phyloP scores from a whole-genome alignment of 768 basidiomycete species.

The Mycena albidolilacea region DNA sequence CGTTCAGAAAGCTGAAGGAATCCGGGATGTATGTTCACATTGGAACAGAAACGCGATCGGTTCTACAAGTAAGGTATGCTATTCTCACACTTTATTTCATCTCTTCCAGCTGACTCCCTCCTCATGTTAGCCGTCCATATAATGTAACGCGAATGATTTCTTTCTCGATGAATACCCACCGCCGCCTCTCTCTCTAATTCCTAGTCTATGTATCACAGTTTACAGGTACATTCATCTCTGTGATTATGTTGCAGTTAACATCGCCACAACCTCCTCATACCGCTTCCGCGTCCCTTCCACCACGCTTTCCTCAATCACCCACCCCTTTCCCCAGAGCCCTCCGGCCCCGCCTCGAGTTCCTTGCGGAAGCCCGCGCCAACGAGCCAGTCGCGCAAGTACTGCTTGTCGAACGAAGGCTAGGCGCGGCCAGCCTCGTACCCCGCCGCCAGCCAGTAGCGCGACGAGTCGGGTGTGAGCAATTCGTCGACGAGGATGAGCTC shows the following conservation, averaged over 20 bases:
- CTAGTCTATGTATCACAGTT: too few species aligned
- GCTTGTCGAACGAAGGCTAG: slow-evolving; percentile 98
- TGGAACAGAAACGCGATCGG: background rate
- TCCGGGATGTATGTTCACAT: slow-evolving; percentile 14
- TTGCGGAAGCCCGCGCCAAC: slow-evolving; percentile 79
- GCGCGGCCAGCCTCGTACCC: slow-evolving; percentile 80
- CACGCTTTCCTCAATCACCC: slow-evolving; percentile 82
- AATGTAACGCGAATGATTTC: too few species aligned
- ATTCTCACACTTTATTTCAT: too few species aligned
- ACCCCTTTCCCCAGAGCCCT: slow-evolving; percentile 71
- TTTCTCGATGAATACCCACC: too few species aligned
- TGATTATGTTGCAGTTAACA: slow-evolving; percentile 56
- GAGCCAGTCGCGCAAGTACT: slow-evolving; percentile 94
- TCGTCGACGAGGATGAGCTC: slow-evolving; percentile 94
- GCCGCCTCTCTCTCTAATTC: too few species aligned
- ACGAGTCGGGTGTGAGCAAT: slow-evolving; percentile 97
- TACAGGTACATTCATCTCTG: too few species aligned
- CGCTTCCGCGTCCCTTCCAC: slow-evolving; percentile 83
- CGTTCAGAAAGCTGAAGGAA: slow-evolving; percentile 10
- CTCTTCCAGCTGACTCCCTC: too few species aligned
- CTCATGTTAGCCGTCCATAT: too few species aligned
- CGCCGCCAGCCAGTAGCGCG: slow-evolving; percentile 92
- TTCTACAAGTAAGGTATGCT: background rate
- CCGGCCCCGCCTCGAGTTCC: slow-evolving; percentile 83
- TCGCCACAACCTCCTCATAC: slow-evolving; percentile 83